Evolutionary conservation across 2,329 filamentous ascomycete species (phyloP).

Genomic region (Aureobasidium lini): DNA sequence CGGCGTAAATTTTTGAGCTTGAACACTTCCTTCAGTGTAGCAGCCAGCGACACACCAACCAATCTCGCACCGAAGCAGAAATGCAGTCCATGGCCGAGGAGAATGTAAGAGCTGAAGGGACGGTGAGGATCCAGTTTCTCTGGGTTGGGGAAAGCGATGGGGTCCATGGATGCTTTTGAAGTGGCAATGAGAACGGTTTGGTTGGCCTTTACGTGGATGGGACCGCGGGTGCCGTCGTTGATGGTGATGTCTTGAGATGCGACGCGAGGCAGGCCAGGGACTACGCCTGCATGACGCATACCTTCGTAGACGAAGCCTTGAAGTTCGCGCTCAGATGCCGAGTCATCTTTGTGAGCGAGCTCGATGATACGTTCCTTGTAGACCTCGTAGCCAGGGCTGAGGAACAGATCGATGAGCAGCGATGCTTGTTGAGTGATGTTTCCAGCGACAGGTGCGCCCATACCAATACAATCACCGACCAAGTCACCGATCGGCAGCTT

Average conservation of each 20-base stretch:
- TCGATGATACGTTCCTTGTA: constrained; percentile 47
- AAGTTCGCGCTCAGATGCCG: constrained; percentile 38
- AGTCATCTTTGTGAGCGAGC: constrained; percentile 39
- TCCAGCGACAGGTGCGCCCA: constrained; percentile 43
- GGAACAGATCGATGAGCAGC: constrained; percentile 46
- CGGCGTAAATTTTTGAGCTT: constrained; percentile 37
- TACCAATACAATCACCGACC: constrained; percentile 44
- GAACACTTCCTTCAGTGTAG: constrained; percentile 39
- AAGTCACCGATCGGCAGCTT: constrained; percentile 42
- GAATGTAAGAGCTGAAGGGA: constrained; percentile 31
- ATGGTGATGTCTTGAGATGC: constrained; percentile 37
- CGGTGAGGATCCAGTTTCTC: constrained; percentile 38
- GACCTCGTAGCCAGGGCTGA: constrained; percentile 42
- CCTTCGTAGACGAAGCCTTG: constrained; percentile 49
- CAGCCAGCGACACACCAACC: constrained; percentile 33
- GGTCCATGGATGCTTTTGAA: constrained; percentile 36
- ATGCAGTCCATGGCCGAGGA: constrained; percentile 35
- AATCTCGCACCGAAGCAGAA: constrained; percentile 35
- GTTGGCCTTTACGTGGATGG: constrained; percentile 38
- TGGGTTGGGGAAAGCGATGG: constrained; percentile 33
- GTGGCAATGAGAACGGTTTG: constrained; percentile 39
- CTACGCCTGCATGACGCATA: constrained; percentile 46
- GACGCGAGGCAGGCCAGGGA: constrained; percentile 46
- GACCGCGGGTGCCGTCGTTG: constrained; percentile 41
- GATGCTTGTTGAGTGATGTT: constrained; percentile 48